Evolutionary conservation across 495 filamentous ascomycete species (phyloP), one percentile per base, ranked within the genome.

Genomic region (Bathelium albidoporum): DNA sequence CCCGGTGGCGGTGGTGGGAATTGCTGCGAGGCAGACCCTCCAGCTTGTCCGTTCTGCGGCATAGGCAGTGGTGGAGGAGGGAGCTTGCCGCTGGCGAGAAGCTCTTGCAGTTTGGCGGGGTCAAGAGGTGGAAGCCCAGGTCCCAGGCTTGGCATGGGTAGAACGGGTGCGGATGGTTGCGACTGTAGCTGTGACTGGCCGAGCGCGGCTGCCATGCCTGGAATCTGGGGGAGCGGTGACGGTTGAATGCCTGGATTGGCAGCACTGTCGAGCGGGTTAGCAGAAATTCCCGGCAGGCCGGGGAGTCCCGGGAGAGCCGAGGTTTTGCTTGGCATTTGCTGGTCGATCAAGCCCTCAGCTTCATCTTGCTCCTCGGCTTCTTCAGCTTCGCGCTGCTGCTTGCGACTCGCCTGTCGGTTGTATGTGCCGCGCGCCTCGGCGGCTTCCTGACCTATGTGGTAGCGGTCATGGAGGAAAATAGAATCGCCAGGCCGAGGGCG

Each of bases 341-440:
- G 94, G 70, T 98, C 94, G 31, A 94, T 88, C n/a, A 98, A 78
- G 9, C 90, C 90, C 41, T 96, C 92, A 59, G 86, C 87, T 73
- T 97, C 93, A 70, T 97, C 94, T 72, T 96, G 89, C 55, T 90
- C 77, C 66, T 97, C 92, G 66, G 90, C 88, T 68, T 96, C 91
- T 73, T 97, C 91, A 64, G 96, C 92, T 66, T 93, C 91, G 49
- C 91, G 88, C 71, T 87, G 84, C 73, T 91, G 89, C 65, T 85
- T 83, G 31, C 88, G 85, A 20, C 87, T 83, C 55, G 87, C 86
- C n/a, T 87, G 82, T 31, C 89, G 85, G 68, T 90, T 90, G 83
- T 89, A 96, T 20, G 91, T 96, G 11, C 94, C 94, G 72, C 92
- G 89, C 0, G 89, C 90, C 73, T 96, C 90, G 20, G 94, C 93